A percentile compares a stretch with the other conserved stretches of the same genome.
Conservation (phyloP, 169 alveolate genomes). For the Neospora caninum region DNA sequence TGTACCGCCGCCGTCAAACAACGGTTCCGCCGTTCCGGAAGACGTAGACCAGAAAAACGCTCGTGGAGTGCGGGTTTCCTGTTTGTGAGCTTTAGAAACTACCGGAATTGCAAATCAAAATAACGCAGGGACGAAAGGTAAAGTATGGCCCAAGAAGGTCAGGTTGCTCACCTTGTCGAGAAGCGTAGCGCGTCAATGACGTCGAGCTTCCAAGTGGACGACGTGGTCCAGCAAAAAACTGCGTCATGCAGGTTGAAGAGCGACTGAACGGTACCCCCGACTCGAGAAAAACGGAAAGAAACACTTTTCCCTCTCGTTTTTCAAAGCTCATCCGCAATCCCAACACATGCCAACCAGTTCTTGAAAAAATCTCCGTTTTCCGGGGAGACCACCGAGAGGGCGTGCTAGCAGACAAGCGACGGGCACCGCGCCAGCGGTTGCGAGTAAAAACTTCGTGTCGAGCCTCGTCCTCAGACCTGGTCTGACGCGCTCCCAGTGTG, state of each 20-base stretch:
- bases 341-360: not conserved
- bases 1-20: not conserved
- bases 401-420: not conserved
- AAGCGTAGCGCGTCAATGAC: not conserved
- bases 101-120: no score
- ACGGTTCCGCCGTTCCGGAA: no score
- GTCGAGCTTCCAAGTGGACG: not conserved
- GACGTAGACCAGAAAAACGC: no score
- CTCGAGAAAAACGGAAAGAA: not conserved
- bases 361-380: not conserved
- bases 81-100: no score
- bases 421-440: not conserved
- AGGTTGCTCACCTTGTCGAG: not conserved
- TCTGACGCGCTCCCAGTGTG: not conserved
- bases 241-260: no score
- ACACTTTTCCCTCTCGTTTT: not conserved
- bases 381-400: not conserved
- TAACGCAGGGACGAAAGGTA: not conserved
- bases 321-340: not conserved
- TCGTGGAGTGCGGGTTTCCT: no score
- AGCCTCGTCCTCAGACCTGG: not conserved
- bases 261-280: no score
- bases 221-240: no score
- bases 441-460: not conserved
- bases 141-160: not conserved